phyloP scores from a whole-genome alignment of 257 asterid genomes.

The Salvia rosmarinus region DNA sequence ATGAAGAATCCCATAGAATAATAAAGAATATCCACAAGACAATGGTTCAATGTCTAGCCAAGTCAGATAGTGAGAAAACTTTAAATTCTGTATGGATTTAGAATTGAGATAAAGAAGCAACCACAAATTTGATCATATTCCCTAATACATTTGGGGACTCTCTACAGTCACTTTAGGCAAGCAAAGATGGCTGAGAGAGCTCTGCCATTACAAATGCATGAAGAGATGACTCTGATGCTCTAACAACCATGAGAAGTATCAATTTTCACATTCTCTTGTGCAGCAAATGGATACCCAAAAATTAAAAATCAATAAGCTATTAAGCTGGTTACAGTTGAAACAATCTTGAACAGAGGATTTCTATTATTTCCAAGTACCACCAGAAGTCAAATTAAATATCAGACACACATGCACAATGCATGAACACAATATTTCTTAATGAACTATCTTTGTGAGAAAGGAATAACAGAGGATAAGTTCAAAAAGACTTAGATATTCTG shows the following conservation, averaged over 20 bases:
- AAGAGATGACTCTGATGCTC: neutral
- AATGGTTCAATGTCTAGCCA: neutral
- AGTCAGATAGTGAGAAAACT: no score
- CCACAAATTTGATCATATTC: neutral
- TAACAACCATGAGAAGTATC: neutral
- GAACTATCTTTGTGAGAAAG: slow-evolving; percentile 2
- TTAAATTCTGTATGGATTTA: neutral
- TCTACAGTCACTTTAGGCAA: neutral
- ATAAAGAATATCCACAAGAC: neutral
- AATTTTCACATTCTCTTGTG: neutral
- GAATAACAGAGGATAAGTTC: slow-evolving; percentile 16
- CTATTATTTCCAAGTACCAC: neutral
- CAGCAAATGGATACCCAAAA: slow-evolving; percentile 6
- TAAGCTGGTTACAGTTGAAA: slow-evolving; percentile 9
- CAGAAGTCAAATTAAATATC: slow-evolving; percentile 1
- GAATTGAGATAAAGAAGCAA: neutral
- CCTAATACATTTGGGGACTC: neutral
- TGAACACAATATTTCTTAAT: neutral
- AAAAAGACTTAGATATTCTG: neutral
- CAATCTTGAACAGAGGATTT: neutral
- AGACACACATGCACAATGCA: neutral
- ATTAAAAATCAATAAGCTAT: neutral
- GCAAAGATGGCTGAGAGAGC: neutral
- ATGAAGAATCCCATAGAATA: neutral
- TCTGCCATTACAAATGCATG: neutral